These are phyloP conservation scores for Beauveria sp. DNA, from an alignment of 2,329 filamentous ascomycete species.

Conservation along the genomic window DNA sequence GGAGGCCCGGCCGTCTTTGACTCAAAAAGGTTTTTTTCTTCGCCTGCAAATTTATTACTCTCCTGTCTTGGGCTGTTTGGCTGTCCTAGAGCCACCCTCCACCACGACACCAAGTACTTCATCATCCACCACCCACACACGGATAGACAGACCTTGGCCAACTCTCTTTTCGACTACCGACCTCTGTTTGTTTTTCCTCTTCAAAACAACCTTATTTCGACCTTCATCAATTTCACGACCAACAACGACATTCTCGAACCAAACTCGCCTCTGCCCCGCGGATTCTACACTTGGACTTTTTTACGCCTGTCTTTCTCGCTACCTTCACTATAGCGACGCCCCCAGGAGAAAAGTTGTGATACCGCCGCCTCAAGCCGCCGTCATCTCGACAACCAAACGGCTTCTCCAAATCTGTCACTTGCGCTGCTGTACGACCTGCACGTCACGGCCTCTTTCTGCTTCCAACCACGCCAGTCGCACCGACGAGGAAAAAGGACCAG, in stretches of 20 bases:
- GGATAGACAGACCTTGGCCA: background rate
- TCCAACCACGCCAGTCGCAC: background rate
- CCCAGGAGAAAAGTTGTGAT: background rate
- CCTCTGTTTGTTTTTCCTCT: background rate
- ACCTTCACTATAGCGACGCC: conserved; percentile 6
- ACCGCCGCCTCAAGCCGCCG: background rate
- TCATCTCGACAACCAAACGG: background rate
- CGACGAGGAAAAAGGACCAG: background rate
- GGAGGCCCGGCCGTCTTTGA: conserved; percentile 7
- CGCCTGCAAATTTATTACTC: background rate
- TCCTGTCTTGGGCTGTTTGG: background rate
- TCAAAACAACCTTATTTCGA: background rate
- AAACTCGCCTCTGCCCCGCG: background rate
- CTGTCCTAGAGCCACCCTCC: background rate
- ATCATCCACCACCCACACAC: conserved; percentile 4
- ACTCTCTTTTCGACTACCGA: conserved; percentile 2
- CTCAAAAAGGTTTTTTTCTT: conserved; percentile 5
- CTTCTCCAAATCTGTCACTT: background rate
- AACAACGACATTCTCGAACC: background rate
- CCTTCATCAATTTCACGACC: background rate
- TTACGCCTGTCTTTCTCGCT: background rate
- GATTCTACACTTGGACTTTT: background rate
- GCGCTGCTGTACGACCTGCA: conserved; percentile 1
- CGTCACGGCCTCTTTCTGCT: background rate
- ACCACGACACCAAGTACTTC: conserved; percentile 6